These are phyloP conservation scores for Hyaloraphidium curvatum DNA, from an alignment of 192 early-diverging fungal genomes.

Conservation along the genomic window DNA sequence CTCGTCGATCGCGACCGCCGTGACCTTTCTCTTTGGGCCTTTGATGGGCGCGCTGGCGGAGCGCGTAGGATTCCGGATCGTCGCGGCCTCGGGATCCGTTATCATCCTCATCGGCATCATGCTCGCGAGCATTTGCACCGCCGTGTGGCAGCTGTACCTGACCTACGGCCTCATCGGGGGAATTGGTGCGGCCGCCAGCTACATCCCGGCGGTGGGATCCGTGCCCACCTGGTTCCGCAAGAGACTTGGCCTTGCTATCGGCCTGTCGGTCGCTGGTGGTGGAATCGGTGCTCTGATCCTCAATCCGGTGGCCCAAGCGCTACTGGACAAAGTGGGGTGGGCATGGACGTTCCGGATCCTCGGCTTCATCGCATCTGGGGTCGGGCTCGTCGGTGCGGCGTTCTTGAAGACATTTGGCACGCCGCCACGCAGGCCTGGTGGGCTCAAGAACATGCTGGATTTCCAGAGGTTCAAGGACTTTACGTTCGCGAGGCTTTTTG, in stretches of 20 bases:
- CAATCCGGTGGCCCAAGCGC: conserved; percentile 28
- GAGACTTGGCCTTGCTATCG: conserved; percentile 42
- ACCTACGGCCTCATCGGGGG: neutral
- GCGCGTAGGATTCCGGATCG: too few species aligned
- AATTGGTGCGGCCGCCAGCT: too few species aligned
- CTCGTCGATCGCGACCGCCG: too few species aligned
- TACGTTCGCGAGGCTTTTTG: too few species aligned
- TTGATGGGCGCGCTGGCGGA: too few species aligned
- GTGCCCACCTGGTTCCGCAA: conserved; percentile 58
- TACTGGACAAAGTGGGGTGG: conserved; percentile 34
- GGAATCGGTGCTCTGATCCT: conserved; percentile 56
- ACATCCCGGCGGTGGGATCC: too few species aligned
- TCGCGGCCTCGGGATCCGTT: neutral
- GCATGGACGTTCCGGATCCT: conserved; percentile 47
- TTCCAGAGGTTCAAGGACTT: too few species aligned
- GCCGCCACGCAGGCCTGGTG: too few species aligned
- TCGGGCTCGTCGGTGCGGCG: too few species aligned
- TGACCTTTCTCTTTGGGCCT: too few species aligned
- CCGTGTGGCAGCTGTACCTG: neutral
- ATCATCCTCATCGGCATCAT: neutral
- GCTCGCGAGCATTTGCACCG: neutral
- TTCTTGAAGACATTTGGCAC: too few species aligned
- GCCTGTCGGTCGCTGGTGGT: conserved; percentile 47
- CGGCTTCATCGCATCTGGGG: conserved; percentile 30
- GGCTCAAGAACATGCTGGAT: too few species aligned